phyloP scores from a whole-genome alignment of 2,329 filamentous ascomycete species.

The Amylocarpus encephaloides region DNA sequence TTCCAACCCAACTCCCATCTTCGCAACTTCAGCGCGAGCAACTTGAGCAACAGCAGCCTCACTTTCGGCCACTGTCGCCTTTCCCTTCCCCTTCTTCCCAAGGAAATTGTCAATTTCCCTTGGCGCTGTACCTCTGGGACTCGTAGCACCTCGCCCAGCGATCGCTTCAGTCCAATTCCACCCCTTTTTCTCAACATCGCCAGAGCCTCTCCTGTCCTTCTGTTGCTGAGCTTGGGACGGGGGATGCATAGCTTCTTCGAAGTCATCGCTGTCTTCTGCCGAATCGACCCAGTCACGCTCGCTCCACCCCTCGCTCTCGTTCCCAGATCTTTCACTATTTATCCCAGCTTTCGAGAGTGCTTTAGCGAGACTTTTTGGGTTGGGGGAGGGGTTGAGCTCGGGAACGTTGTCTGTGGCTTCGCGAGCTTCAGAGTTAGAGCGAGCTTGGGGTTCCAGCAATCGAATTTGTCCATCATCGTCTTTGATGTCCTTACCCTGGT shows the following conservation, averaged over 20 bases:
- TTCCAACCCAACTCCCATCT: no score
- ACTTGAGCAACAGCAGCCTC: no score
- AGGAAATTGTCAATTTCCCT: constrained; percentile 24
- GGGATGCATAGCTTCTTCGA: constrained; percentile 28
- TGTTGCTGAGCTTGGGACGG: constrained; percentile 23
- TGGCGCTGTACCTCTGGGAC: constrained; percentile 22
- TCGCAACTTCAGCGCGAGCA: no score
- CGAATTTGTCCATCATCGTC: constrained; percentile 7
- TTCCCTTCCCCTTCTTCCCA: constrained; percentile 1
- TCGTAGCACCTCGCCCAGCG: constrained; percentile 37
- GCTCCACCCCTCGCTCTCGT: constrained; percentile 44
- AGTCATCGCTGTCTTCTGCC: constrained; percentile 41
- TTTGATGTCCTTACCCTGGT: constrained; percentile 62
- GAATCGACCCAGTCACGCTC: constrained; percentile 58
- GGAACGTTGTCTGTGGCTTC: constrained; percentile 37
- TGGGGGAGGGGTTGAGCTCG: constrained; percentile 20
- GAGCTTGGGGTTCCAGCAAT: constrained; percentile 32
- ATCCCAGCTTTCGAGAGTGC: constrained; percentile 5
- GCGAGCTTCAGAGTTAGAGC: constrained; percentile 41
- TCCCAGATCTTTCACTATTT: not conserved
- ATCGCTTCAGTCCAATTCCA: constrained; percentile 53
- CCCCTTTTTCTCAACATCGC: constrained; percentile 22
- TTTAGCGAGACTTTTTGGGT: constrained; percentile 17
- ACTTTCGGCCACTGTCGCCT: no score
- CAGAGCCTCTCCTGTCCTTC: constrained; percentile 22